A percentile compares a stretch with the other conserved stretches of the same genome.
phyloP scores from a whole-genome alignment of 2,329 filamentous ascomycete species.

The Phoma sp. region DNA sequence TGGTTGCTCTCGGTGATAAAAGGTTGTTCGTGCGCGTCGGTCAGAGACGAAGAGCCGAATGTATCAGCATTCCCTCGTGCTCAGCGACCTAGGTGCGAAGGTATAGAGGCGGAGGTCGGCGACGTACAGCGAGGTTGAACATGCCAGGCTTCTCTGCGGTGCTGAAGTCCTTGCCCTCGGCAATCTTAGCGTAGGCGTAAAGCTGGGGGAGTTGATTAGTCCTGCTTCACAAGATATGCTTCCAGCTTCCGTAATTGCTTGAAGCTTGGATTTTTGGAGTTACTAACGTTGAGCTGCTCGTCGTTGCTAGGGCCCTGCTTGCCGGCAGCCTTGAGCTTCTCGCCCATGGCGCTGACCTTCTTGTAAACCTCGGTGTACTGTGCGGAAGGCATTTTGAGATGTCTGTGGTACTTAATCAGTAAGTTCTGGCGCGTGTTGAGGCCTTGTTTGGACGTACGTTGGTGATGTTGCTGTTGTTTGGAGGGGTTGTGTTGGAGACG shows the following conservation, averaged over 20 bases:
- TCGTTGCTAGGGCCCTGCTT: conserved; percentile 39
- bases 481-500: conserved; percentile 6
- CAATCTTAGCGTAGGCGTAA: conserved; percentile 57
- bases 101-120: neutral
- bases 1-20: neutral
- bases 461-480: conserved; percentile 8
- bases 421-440: no score
- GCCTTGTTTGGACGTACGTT: neutral
- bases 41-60: neutral
- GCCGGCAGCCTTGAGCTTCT: conserved; percentile 36
- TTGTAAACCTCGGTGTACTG: conserved; percentile 41
- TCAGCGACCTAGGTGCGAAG: neutral
- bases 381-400: conserved; percentile 35
- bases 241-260: neutral
- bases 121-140: conserved; percentile 71
- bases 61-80: no score
- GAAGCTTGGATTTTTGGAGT: neutral
- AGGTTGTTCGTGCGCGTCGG: neutral
- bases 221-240: neutral
- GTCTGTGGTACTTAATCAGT: neutral
- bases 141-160: conserved; percentile 63
- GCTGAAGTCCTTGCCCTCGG: conserved; percentile 47
- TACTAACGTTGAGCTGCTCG: conserved; percentile 58
- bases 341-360: conserved; percentile 40
- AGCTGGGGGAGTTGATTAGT: conserved; percentile 49